Evolutionary conservation across 371 early-diverging fungal species (phyloP), one percentile per base, ranked within the genome.

Genomic region (Chytridium lagenaria): DNA sequence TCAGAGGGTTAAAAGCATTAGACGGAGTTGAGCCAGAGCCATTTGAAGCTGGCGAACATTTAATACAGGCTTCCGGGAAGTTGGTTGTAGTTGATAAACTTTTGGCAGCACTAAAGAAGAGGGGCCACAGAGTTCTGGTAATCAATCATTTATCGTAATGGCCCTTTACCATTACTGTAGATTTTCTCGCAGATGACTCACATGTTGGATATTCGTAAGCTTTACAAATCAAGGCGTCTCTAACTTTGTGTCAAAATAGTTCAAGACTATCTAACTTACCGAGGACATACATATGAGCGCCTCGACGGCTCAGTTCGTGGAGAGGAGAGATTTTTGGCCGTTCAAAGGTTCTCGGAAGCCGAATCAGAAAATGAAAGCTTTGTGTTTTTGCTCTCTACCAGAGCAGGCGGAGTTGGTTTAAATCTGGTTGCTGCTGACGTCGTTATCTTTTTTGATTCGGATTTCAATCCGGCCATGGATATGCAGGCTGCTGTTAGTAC

Each of bases 351-450:
- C 40, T 57, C 30, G 34, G 3, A 55, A 26, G 57, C 12, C 28
- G n/a, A 2, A 30, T 5, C 23, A 2, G 39, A 39, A 19, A 34
- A 67, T 7, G 36, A 33, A 74, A 90, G 92, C 50, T 99, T 99
- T 78, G 94, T 98, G 37, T 99, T 99, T 79, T 80, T 99, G 80
- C 90, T 99, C 50, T 93, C 93, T 80, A 99, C 99, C 2, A 90
- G 99, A 68, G 99, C 99, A 28, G 99, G 99, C 77, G 99, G 99
- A 16, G 87, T 99, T 40, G 99, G 99, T 73, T 94, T 99, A 75
- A 99, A 99, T 77, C 87, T 99, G 77, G 97, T 98, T 0, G 98
- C 98, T 0, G 99, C 99, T 0, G 99, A 99, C 80, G 98, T 98
- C 0, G 99, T 99, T 31, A 96, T 99, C 74, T 95, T 99, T 83